Evolutionary conservation across 441 rosid genomes (phyloP), one percentile per base, ranked within the genome.

Genomic region (Erodium chrysanthum): DNA sequence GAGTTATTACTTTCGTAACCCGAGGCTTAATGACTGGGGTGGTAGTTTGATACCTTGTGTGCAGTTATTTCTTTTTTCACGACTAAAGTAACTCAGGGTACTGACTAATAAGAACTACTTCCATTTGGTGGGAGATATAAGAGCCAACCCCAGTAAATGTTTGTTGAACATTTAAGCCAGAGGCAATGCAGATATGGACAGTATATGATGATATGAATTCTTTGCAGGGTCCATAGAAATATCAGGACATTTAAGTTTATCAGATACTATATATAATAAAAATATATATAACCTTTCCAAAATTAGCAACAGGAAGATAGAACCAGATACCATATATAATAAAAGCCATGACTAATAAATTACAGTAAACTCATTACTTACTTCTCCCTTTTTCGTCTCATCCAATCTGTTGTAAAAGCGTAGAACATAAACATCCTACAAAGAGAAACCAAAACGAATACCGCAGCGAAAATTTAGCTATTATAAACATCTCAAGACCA

Each of bases 321-420:
- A 44, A 44, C 15, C 52, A 44, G 17, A 44, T 44, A 44, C 17
- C 52, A 44, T 44, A 44, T 12, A 44, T 44, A 44, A 44, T n/a
- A 44, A 25, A 44, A 14, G 14, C 18, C n/a, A 35, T 14, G 52
- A 44, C 17, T 44, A 14, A 12, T 23, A 22, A 64, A 77, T 54
- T 44, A 42, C 9, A 35, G 52, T 61, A 68, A 77, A 70, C 29
- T 46, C 27, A 77, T 10, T 25, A 83, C 92, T 86, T 83, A 91
- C 96, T 84, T 91, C 90, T 77, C 96, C 97, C 68, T 89, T 91
- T 79, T 79, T 86, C 3, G 88, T 42, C 81, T 89, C 95, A 65
- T 89, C 97, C 84, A 89, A 74, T 70, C 90, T 82, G 71, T 76
- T 89, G 74, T 80, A 88, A 77, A 91, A 84, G 73, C 84, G 84